These are phyloP conservation scores for Phytophthora foliorum DNA, from an alignment of 352 stramenopile genomes.

Conservation along the genomic window DNA sequence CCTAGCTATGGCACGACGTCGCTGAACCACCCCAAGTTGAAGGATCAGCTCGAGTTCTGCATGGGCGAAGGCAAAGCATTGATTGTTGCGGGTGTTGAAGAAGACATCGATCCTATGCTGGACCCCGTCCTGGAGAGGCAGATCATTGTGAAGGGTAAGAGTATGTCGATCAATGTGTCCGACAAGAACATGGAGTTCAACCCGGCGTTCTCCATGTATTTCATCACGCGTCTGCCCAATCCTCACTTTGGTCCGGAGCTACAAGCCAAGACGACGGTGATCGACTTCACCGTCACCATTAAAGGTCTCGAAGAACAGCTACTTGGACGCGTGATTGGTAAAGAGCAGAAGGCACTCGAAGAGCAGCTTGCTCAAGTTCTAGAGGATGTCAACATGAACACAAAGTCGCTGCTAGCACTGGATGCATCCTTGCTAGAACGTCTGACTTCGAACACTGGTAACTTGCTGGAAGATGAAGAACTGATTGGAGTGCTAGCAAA, in stretches of 20 bases:
- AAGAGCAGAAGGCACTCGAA: conserved; percentile 98
- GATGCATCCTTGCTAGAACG: conserved; percentile 97
- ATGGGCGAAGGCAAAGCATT: conserved; percentile 97
- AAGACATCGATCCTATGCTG: conserved; percentile 99
- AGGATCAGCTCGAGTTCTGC: conserved; percentile 98
- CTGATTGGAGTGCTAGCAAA: conserved; percentile 98
- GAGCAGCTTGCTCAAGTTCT: conserved; percentile 99
- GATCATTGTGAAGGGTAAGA: conserved; percentile 96
- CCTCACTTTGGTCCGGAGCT: conserved; percentile 98
- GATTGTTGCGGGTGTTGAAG: conserved; percentile 96
- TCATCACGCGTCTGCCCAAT: conserved; percentile 98
- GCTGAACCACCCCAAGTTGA: conserved; percentile 97
- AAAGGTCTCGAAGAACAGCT: conserved; percentile 98
- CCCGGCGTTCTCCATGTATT: conserved; percentile 98
- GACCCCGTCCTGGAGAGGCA: conserved; percentile 98
- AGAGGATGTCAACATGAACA: conserved; percentile 98
- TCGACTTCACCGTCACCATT: conserved; percentile 99
- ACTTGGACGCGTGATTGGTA: conserved; percentile 97
- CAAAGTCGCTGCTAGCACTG: conserved; percentile 96
- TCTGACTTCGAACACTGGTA: conserved; percentile 97
- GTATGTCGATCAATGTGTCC: conserved; percentile 98
- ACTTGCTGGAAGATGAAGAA: conserved; percentile 98
- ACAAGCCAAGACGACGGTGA: conserved; percentile 98
- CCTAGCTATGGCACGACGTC: conserved; percentile 96
- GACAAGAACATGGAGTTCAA: conserved; percentile 99